Percentiles rank a stretch among this genome's conserved stretches.
These are phyloP conservation scores for Tephrocybe rancida DNA, from an alignment of 768 basidiomycete species.

Conservation along the genomic window DNA sequence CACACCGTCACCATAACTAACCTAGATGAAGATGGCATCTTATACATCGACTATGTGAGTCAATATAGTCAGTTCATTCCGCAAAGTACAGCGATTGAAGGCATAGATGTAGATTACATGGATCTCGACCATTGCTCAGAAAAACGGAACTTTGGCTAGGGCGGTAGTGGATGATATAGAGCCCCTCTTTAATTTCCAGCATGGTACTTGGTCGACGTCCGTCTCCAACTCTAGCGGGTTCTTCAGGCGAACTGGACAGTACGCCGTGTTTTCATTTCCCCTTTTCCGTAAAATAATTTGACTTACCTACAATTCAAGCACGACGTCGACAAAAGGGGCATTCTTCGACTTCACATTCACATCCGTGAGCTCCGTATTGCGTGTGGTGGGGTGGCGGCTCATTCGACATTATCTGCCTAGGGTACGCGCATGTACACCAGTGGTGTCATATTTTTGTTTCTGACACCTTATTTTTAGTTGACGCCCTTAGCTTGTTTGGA, in stretches of 20 bases:
- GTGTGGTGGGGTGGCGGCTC: not conserved
- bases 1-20: constrained; percentile 4
- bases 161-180: not conserved
- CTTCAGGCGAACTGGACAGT: not conserved
- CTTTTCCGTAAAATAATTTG: not conserved
- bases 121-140: not conserved
- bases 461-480: not conserved
- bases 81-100: not conserved
- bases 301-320: not conserved
- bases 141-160: not conserved
- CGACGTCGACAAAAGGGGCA: constrained; percentile 1
- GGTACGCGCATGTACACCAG: not conserved
- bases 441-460: not conserved
- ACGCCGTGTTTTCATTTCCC: too few species aligned
- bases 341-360: not conserved
- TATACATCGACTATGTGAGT: constrained; percentile 6
- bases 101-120: not conserved
- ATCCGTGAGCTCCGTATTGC: not conserved
- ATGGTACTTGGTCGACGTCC: constrained; percentile 3
- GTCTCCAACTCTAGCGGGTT: not conserved
- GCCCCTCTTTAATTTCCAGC: not conserved
- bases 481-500: not conserved
- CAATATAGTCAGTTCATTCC: too few species aligned
- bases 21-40: not conserved
- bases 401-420: not conserved